These are phyloP conservation scores for Coemansia sp. DNA, from an alignment of 192 early-diverging fungal genomes.

Conservation along the genomic window DNA sequence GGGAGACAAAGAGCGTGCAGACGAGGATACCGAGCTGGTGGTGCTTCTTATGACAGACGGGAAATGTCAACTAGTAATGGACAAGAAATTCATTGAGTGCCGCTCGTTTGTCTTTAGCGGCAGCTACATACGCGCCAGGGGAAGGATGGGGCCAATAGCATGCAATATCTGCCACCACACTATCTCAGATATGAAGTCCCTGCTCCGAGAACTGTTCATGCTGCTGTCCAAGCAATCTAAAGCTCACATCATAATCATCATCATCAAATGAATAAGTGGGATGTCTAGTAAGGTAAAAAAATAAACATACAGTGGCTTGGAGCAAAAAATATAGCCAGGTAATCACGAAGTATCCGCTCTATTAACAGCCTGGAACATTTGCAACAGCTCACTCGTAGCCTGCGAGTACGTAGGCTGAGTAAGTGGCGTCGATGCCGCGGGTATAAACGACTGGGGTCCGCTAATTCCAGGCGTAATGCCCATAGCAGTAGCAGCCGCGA, in stretches of 20 bases:
- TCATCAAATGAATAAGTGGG: not conserved
- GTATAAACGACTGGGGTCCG: constrained; percentile 34
- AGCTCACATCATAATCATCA: not conserved
- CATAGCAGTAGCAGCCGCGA: constrained; percentile 46
- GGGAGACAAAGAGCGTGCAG: not conserved
- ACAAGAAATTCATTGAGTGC: not conserved
- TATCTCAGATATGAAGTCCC: not conserved
- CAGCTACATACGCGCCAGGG: not conserved
- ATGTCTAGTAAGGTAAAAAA: not conserved
- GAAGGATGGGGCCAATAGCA: not conserved
- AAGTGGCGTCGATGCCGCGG: constrained; percentile 4
- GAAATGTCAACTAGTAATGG: not conserved
- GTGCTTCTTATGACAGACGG: not conserved
- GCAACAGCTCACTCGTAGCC: constrained; percentile 37
- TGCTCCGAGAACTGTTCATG: not conserved
- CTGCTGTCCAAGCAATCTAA: not conserved
- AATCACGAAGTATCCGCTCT: constrained; percentile 4
- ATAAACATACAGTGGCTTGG: not conserved
- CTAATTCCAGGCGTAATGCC: constrained; percentile 47
- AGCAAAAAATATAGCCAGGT: not conserved
- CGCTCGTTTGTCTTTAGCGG: not conserved
- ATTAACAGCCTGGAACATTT: constrained; percentile 41
- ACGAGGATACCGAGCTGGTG: not conserved
- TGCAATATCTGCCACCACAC: not conserved
- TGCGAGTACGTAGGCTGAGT: constrained; percentile 10